Conservation (phyloP, 2,329 filamentous ascomycete genomes). For the Alternaria panax region DNA sequence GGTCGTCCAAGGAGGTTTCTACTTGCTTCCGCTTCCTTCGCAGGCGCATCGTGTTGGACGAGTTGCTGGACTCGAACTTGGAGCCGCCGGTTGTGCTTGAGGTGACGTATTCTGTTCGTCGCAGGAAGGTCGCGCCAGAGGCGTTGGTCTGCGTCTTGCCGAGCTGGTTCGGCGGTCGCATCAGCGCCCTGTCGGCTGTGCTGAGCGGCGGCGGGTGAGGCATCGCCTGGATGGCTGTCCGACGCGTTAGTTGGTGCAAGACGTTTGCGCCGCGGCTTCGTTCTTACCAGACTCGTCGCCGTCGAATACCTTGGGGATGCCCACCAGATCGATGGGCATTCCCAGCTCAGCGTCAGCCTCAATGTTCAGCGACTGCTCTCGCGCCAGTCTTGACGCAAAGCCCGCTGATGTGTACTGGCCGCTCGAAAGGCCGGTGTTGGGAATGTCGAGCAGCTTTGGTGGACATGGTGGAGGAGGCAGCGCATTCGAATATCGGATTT, state of each 20-base stretch:
- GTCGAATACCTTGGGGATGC: slow-evolving; percentile 92
- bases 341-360: slow-evolving; percentile 97
- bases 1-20: slow-evolving; percentile 61
- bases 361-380: slow-evolving; percentile 93
- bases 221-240: slow-evolving; percentile 79
- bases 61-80: slow-evolving; percentile 61
- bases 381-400: slow-evolving; percentile 86
- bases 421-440: slow-evolving; percentile 85
- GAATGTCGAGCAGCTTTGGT: slow-evolving; percentile 95
- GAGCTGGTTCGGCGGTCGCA: slow-evolving; percentile 82
- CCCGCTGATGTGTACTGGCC: slow-evolving; percentile 89
- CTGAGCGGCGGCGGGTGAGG: slow-evolving; percentile 75
- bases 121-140: slow-evolving; percentile 87
- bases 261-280: slow-evolving; percentile 7
- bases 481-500: slow-evolving; percentile 93
- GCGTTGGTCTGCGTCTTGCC: slow-evolving; percentile 82
- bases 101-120: slow-evolving; percentile 94
- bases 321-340: slow-evolving; percentile 95
- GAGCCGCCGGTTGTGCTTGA: slow-evolving; percentile 53
- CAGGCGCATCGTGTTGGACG: slow-evolving; percentile 53
- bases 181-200: slow-evolving; percentile 81
- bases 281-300: slow-evolving; percentile 87
- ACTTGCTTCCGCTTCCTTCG: slow-evolving; percentile 48
- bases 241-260: slow-evolving; percentile 30
- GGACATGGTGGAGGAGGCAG: slow-evolving; percentile 93